Conservation (phyloP, 2,329 filamentous ascomycete species). For the Curvularia lunata region DNA sequence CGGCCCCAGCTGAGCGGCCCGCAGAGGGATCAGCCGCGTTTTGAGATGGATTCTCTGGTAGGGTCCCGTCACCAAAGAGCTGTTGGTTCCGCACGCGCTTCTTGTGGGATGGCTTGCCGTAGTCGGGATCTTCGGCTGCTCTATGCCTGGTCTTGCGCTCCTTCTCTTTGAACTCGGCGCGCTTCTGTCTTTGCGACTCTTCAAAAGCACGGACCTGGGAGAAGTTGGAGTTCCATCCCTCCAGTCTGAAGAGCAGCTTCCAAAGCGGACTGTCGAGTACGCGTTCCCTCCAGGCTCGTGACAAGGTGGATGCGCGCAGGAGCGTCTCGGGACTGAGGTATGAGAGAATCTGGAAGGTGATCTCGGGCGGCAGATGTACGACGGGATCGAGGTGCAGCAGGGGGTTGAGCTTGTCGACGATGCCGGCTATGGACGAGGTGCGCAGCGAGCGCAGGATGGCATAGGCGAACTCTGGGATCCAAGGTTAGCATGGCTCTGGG, state of each 20-base stretch:
- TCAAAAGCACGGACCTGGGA: conserved; percentile 72
- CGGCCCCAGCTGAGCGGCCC: conserved; percentile 24
- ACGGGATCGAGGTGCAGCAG: conserved; percentile 94
- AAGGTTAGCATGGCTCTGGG: conserved; percentile 11
- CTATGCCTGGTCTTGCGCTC: conserved; percentile 56
- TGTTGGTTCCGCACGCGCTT: conserved; percentile 58
- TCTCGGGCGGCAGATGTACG: conserved; percentile 81
- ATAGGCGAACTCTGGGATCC: conserved; percentile 74
- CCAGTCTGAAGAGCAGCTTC: conserved; percentile 79
- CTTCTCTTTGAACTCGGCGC: conserved; percentile 45
- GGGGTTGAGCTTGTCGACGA: conserved; percentile 80
- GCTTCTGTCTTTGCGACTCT: conserved; percentile 55
- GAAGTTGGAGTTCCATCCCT: conserved; percentile 81
- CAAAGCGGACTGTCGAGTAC: conserved; percentile 85
- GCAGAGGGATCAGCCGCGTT: conserved; percentile 30
- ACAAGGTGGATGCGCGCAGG: conserved; percentile 78
- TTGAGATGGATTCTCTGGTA: conserved; percentile 31
- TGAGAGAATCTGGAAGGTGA: conserved; percentile 86
- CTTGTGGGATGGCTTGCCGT: conserved; percentile 59
- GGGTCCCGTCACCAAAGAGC: conserved; percentile 47
- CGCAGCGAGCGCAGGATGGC: conserved; percentile 77
- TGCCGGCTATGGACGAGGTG: conserved; percentile 77
- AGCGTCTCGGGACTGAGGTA: conserved; percentile 84
- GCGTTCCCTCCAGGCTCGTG: conserved; percentile 79
- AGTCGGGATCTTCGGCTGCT: conserved; percentile 55